phyloP scores from a whole-genome alignment of 1,139 yeast genomes.

The Yamadazyma friedrichii region DNA sequence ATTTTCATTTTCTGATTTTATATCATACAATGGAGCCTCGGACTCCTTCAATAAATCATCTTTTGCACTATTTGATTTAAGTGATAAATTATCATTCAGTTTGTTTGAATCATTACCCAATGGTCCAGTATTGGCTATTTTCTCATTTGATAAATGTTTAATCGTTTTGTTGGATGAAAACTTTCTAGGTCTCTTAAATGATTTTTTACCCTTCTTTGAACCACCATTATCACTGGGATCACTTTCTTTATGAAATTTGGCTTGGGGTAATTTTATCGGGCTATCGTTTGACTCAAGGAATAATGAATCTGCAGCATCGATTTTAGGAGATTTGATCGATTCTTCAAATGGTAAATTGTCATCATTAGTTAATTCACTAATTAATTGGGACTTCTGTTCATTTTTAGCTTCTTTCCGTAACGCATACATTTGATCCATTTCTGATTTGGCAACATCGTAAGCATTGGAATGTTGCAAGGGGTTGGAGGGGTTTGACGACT shows the following conservation, averaged over 20 bases:
- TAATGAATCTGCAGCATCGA: constrained; percentile 24
- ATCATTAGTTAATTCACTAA: constrained; percentile 35
- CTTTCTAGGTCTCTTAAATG: constrained; percentile 46
- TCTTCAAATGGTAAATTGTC: constrained; percentile 21
- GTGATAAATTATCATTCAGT: constrained; percentile 17
- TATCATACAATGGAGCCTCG: constrained; percentile 53
- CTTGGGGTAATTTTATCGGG: constrained; percentile 26
- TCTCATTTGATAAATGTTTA: constrained; percentile 23
- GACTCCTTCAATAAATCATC: constrained; percentile 35
- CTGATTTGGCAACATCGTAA: constrained; percentile 20
- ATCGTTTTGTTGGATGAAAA: constrained; percentile 30
- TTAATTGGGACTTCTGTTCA: constrained; percentile 34
- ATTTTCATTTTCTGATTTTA: constrained; percentile 16
- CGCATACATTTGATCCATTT: constrained; percentile 33
- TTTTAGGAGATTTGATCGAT: constrained; percentile 20
- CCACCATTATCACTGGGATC: not conserved
- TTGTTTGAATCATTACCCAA: constrained; percentile 26
- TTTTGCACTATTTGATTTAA: constrained; percentile 15
- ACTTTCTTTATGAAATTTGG: constrained; percentile 3
- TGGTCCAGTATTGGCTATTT: constrained; percentile 35
- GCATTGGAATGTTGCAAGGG: constrained; percentile 7
- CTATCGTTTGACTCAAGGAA: constrained; percentile 34
- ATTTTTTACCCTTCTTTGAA: constrained; percentile 19
- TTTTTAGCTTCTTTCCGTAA: constrained; percentile 33
- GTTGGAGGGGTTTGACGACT: not conserved